Evolutionary conservation across 495 filamentous ascomycete genomes (phyloP), one percentile per base, ranked within the genome.

Genomic region (Daldinia bambusicola): DNA sequence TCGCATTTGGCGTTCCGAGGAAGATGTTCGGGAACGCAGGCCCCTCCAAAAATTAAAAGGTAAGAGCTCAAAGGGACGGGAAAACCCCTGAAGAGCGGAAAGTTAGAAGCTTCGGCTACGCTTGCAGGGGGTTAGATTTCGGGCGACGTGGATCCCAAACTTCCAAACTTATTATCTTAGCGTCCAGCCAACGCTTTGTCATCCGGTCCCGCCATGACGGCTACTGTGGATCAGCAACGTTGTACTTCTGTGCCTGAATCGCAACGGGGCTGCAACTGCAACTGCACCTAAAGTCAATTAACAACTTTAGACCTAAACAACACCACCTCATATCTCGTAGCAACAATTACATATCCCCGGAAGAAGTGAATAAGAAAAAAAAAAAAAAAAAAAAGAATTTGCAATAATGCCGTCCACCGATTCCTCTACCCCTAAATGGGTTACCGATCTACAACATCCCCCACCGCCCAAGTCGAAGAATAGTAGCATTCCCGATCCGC

Each of bases 401-500:
- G 45, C 14, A n/a, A 32, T 1, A 34, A 77, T 77, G 75, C 60
- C 75, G 2, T 70, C 61, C 14, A 65, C 37, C 43, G 43, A 61
- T 6, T 10, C 40, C 50, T 53, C 79, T 4, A 37, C 88, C 36
- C 92, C 92, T 38, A 84, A 87, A 86, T 99, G 95, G 95, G 92
- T 92, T 14, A 79, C 88, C 66, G 89, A 93, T 64, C 84, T 99
- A 66, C 88, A 87, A 75, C 87, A 83, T 57, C 88, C 92, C 20
- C 87, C 92, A 52, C 77, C 87, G 36, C 64, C 80, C 40, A 84
- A 78, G 69, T 75, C 85, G 20, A 91, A 91, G 72, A 81, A 84
- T 41, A 76, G 80, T 70, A 84, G 84, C 71, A 89, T 96, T 69
- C 88, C 89, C 61, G 94, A 98, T 81, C 95, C 95, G 30, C 94